Evolutionary conservation across 768 basidiomycete species (phyloP).

Genomic region (Tricholoma sp.): DNA sequence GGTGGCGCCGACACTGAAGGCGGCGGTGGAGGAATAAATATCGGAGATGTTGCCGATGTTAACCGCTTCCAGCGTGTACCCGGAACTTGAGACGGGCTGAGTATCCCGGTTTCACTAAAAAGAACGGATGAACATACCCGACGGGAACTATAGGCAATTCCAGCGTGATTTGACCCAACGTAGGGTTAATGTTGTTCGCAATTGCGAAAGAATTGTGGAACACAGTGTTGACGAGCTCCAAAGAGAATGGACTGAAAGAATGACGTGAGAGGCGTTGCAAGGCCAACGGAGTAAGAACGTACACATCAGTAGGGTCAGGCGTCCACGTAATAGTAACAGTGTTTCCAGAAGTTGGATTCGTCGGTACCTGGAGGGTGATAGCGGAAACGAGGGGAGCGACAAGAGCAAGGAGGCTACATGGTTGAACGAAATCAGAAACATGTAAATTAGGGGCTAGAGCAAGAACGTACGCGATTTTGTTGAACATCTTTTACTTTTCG

Average conservation of each 20-base stretch:
- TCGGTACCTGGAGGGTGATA: slow-evolving; percentile 35
- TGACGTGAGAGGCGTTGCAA: background rate
- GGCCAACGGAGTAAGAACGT: slow-evolving; percentile 14
- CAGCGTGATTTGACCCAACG: slow-evolving; percentile 29
- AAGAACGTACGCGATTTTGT: slow-evolving; percentile 39
- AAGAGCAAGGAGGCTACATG: slow-evolving; percentile 35
- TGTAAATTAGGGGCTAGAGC: background rate
- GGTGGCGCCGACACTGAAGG: slow-evolving; percentile 36
- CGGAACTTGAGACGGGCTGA: slow-evolving; percentile 25
- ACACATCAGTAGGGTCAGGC: slow-evolving; percentile 36
- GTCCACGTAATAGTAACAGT: slow-evolving; percentile 44
- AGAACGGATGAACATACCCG: slow-evolving; percentile 31
- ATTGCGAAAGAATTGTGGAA: slow-evolving; percentile 56
- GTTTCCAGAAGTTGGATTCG: slow-evolving; percentile 25
- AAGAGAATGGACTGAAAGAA: slow-evolving; percentile 27
- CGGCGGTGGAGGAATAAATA: slow-evolving; percentile 31
- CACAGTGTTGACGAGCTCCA: slow-evolving; percentile 40
- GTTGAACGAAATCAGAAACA: background rate
- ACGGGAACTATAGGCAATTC: slow-evolving; percentile 40
- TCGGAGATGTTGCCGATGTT: slow-evolving; percentile 40
- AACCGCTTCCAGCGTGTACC: slow-evolving; percentile 46
- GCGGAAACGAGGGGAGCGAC: slow-evolving; percentile 45
- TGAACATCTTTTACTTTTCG: slow-evolving; percentile 37
- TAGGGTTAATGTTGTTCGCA: slow-evolving; percentile 46
- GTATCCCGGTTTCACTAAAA: background rate